These are phyloP conservation scores for Vachellia pachyceras DNA, from an alignment of 306 rosid genomes.

Conservation along the genomic window DNA sequence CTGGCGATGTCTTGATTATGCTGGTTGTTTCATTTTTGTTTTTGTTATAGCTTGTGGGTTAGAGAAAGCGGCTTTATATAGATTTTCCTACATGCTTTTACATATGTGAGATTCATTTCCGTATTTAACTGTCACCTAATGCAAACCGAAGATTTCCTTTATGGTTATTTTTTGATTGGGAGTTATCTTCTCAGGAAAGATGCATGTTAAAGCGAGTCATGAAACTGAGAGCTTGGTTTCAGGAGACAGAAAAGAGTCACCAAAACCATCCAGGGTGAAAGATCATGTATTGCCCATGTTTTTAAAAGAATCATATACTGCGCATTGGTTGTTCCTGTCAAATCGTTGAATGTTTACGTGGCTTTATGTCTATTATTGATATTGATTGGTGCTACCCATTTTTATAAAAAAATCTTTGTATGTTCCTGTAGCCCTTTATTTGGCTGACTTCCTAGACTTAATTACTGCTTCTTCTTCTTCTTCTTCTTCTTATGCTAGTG, in stretches of 20 bases:
- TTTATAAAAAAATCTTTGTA: neutral
- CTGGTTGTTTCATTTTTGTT: neutral
- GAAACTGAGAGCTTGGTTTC: neutral
- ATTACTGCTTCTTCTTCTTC: no score
- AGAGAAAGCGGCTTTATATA: neutral
- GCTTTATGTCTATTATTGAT: neutral
- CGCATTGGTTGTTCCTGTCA: neutral
- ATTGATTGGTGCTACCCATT: neutral
- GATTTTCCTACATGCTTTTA: neutral
- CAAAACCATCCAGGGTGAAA: conserved; percentile 24
- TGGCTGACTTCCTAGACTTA: neutral
- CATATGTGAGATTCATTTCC: neutral
- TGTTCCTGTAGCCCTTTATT: neutral
- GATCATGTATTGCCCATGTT: neutral
- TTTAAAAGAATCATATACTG: neutral
- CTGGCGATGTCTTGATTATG: no score
- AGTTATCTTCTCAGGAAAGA: conserved; percentile 18
- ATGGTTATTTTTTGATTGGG: neutral
- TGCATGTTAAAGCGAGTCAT: conserved; percentile 24
- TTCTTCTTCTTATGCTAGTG: no score
- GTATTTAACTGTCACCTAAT: neutral
- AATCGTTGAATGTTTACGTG: neutral
- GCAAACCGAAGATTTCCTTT: neutral
- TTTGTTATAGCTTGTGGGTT: neutral
- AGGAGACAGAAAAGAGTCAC: neutral